Percentiles rank a stretch among this genome's conserved stretches.
These are phyloP conservation scores for Chrysoporthe puriensis DNA, from an alignment of 2,329 filamentous ascomycete species.

Conservation along the genomic window DNA sequence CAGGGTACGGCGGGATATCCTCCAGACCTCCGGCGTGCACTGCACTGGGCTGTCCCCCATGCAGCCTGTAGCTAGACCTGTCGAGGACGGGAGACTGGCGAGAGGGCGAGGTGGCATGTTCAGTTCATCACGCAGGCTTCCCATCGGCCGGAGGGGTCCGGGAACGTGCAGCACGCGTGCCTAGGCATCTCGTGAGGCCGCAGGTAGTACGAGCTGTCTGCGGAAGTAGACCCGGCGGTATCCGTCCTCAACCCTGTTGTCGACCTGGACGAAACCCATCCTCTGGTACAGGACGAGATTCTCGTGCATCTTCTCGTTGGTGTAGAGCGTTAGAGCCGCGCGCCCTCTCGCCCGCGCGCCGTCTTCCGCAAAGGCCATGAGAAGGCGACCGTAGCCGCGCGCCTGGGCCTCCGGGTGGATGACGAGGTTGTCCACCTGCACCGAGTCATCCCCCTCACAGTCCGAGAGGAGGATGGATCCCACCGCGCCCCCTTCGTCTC, in stretches of 20 bases:
- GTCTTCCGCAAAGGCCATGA: slow-evolving; percentile 31
- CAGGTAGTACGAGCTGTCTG: slow-evolving; percentile 27
- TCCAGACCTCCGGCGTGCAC: too few relatives aligned
- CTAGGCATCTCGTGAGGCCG: background rate
- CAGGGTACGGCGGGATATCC: too few relatives aligned
- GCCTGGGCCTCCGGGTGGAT: slow-evolving; percentile 30
- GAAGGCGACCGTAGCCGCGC: slow-evolving; percentile 31
- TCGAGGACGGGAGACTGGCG: too few relatives aligned
- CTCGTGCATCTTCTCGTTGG: slow-evolving; percentile 34
- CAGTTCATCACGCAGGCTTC: too few relatives aligned
- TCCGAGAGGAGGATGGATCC: slow-evolving; percentile 37
- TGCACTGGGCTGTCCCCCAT: too few relatives aligned
- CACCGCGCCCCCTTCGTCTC: slow-evolving; percentile 26
- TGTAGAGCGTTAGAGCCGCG: slow-evolving; percentile 29
- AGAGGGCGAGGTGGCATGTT: background rate
- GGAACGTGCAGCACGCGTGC: background rate
- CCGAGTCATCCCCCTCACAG: slow-evolving; percentile 11
- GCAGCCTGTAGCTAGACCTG: too few relatives aligned
- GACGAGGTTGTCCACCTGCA: slow-evolving; percentile 33
- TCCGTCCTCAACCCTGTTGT: slow-evolving; percentile 36
- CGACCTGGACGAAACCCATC: slow-evolving; percentile 40
- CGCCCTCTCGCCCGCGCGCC: slow-evolving; percentile 25
- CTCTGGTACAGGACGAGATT: slow-evolving; percentile 31
- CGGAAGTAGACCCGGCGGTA: slow-evolving; percentile 43
- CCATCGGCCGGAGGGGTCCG: background rate